These are phyloP conservation scores for Nicotiana tabacum DNA, from an alignment of 257 asterid genomes.

Conservation along the genomic window DNA sequence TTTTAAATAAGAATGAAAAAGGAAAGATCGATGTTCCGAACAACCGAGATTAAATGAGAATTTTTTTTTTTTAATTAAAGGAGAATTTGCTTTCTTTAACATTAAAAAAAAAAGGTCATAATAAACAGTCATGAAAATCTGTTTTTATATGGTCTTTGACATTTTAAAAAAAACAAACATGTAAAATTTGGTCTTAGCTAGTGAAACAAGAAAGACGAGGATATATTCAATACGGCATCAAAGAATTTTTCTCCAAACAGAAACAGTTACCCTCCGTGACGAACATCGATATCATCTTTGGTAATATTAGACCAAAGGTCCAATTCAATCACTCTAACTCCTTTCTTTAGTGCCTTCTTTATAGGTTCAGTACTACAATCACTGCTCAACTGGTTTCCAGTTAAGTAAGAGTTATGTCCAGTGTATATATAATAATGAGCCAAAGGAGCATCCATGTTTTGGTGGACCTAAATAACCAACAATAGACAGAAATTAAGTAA, in stretches of 20 bases:
- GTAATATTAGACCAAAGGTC: slow-evolving; percentile 23
- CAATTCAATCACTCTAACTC: slow-evolving; percentile 24
- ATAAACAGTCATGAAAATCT: too few relatives aligned
- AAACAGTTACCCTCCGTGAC: slow-evolving; percentile 21
- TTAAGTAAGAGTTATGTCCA: slow-evolving; percentile 23
- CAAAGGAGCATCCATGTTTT: slow-evolving; percentile 23
- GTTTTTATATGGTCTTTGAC: too few relatives aligned
- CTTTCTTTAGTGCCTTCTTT: slow-evolving; percentile 19
- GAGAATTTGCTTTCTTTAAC: too few relatives aligned
- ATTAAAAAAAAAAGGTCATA: too few relatives aligned
- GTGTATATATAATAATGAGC: slow-evolving; percentile 21
- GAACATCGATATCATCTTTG: slow-evolving; percentile 11
- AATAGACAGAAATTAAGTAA: neutral
- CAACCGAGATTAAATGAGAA: too few relatives aligned
- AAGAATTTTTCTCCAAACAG: too few relatives aligned
- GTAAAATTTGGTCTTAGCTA: too few relatives aligned
- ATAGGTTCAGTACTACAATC: slow-evolving; percentile 19
- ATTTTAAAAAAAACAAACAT: too few relatives aligned
- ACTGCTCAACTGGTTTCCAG: slow-evolving; percentile 24
- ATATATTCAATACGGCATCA: too few relatives aligned
- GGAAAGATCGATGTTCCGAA: neutral
- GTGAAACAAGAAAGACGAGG: too few relatives aligned
- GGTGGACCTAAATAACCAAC: slow-evolving; percentile 14
- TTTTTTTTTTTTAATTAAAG: too few relatives aligned
- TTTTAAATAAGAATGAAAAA: neutral